Percentiles rank a stretch among this genome's conserved stretches.
These are phyloP conservation scores for Fusarium austroafricanum DNA, from an alignment of 2,329 filamentous ascomycete genomes.

Conservation along the genomic window DNA sequence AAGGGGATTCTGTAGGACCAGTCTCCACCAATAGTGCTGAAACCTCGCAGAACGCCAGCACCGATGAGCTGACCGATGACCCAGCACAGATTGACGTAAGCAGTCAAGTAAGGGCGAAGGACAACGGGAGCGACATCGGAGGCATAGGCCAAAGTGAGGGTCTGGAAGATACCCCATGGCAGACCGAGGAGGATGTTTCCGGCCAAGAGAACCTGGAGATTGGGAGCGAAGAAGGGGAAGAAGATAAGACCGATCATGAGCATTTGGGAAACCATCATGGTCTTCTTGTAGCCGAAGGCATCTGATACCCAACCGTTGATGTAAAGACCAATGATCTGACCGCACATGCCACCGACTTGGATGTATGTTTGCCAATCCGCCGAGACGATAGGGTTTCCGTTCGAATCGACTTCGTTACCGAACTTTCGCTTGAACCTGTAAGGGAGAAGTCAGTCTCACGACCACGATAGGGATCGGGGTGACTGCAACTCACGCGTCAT, in stretches of 20 bases:
- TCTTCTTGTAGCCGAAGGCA: background rate
- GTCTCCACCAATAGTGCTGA: background rate
- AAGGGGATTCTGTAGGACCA: background rate
- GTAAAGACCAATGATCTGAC: background rate
- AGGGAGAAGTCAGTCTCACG: background rate
- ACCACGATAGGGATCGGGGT: no score
- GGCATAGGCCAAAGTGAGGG: background rate
- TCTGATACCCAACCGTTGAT: background rate
- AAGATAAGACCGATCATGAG: background rate
- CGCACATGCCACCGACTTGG: background rate
- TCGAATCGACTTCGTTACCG: background rate
- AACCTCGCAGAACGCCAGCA: background rate
- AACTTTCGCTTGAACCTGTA: background rate
- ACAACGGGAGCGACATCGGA: background rate
- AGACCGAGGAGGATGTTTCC: background rate
- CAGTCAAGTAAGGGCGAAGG: background rate
- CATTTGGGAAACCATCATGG: background rate
- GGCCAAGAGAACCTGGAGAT: background rate
- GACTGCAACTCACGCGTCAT: constrained; percentile 51
- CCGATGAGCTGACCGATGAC: background rate
- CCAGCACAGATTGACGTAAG: background rate
- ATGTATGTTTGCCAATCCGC: background rate
- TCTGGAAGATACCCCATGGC: background rate
- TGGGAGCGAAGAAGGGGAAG: background rate
- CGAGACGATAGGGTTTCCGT: background rate